These are phyloP conservation scores for Trichoderma lentiforme DNA, from an alignment of 2,329 filamentous ascomycete species.

Conservation along the genomic window DNA sequence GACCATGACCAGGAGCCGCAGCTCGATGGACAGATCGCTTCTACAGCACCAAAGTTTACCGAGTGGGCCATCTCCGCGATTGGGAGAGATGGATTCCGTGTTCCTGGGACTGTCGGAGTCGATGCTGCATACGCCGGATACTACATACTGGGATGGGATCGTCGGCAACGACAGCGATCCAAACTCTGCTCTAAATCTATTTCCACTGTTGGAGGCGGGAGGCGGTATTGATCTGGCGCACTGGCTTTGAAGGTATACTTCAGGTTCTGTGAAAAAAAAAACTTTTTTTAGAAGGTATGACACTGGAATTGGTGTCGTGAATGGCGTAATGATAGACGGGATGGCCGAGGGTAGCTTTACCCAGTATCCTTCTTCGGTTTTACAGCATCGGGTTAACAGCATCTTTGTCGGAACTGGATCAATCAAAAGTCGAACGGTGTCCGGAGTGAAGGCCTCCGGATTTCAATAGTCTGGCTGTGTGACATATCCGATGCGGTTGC, in stretches of 20 bases:
- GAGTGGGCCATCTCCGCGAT: constrained; percentile 29
- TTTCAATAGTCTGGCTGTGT: neutral
- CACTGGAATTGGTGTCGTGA: neutral
- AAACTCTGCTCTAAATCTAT: constrained; percentile 47
- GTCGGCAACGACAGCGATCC: constrained; percentile 41
- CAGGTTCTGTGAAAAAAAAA: neutral
- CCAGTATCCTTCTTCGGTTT: neutral
- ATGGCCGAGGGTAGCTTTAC: neutral
- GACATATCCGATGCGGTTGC: neutral
- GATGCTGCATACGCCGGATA: constrained; percentile 41
- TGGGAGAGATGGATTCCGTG: constrained; percentile 37
- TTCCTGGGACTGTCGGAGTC: constrained; percentile 39
- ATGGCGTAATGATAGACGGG: neutral
- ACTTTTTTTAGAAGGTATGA: neutral
- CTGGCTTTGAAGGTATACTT: constrained; percentile 28
- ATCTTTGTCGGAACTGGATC: neutral
- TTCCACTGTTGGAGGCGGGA: constrained; percentile 49
- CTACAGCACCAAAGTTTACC: constrained; percentile 25
- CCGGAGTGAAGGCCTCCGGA: neutral
- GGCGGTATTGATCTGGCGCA: constrained; percentile 52
- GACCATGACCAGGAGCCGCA: constrained; percentile 19
- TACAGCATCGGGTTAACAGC: neutral
- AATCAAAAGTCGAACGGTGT: neutral
- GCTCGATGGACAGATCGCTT: constrained; percentile 28
- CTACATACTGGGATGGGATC: constrained; percentile 37